These are phyloP conservation scores for Boletus subcaerulescens DNA, from an alignment of 768 basidiomycete species.

Conservation along the genomic window DNA sequence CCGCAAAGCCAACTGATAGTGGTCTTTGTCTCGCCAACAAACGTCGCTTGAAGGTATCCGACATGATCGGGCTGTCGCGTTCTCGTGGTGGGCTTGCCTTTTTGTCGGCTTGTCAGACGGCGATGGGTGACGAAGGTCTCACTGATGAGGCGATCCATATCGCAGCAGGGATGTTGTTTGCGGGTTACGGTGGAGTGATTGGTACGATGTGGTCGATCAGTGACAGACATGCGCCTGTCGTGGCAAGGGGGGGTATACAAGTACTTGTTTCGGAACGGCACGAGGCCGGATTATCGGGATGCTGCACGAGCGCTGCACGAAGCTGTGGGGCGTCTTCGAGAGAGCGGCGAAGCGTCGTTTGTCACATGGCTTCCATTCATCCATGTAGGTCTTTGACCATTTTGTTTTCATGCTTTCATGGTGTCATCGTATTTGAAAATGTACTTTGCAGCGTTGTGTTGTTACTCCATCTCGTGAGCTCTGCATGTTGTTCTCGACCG, in stretches of 20 bases:
- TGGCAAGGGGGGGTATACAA: constrained; percentile 34
- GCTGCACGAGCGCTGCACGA: background rate
- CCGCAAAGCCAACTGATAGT: background rate
- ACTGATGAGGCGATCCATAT: background rate
- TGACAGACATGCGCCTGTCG: constrained; percentile 27
- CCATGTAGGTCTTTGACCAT: background rate
- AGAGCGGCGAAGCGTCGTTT: too few relatives aligned
- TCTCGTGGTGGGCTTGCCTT: background rate
- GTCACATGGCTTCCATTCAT: too few relatives aligned
- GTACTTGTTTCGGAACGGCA: background rate
- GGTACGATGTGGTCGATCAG: background rate
- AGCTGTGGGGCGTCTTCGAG: too few relatives aligned
- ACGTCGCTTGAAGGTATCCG: background rate
- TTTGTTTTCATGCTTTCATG: too few relatives aligned
- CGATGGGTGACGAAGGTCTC: background rate
- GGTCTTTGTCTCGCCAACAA: background rate
- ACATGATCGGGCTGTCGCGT: background rate
- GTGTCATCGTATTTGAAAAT: too few relatives aligned
- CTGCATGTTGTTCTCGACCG: too few relatives aligned
- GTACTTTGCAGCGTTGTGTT: too few relatives aligned
- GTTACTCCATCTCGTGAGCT: too few relatives aligned
- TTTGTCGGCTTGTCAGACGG: background rate
- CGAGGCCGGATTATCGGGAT: background rate
- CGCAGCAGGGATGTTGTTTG: constrained; percentile 31
- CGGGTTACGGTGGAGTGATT: constrained; percentile 22